These are phyloP conservation scores for Ceratopteris richardii DNA, from an alignment of 75 land plant genomes.

Conservation along the genomic window DNA sequence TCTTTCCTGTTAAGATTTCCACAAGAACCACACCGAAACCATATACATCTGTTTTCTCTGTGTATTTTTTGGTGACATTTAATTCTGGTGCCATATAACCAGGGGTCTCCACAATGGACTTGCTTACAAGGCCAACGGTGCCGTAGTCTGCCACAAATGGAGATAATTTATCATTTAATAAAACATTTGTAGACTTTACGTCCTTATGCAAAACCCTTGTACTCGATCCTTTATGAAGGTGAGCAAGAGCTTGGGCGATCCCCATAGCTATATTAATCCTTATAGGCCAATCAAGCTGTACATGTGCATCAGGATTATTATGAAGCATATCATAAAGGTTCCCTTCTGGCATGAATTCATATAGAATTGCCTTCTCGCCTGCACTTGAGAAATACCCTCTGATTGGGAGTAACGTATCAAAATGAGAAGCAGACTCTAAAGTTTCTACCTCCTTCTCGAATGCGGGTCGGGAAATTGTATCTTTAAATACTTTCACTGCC, in stretches of 20 bases:
- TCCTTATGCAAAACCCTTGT: slow-evolving; percentile 8
- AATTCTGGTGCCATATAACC: neutral
- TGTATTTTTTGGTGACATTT: neutral
- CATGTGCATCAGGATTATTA: neutral
- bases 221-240: neutral
- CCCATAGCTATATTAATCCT: slow-evolving; percentile 5
- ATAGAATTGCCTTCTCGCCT: slow-evolving; percentile 2
- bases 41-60: neutral
- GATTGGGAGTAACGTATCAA: neutral
- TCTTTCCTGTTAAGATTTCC: neutral
- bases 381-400: slow-evolving; percentile 3
- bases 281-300: slow-evolving; percentile 2
- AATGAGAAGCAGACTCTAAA: neutral
- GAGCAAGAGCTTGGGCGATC: slow-evolving; percentile 4
- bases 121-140: neutral
- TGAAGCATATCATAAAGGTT: slow-evolving; percentile 4
- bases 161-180: neutral
- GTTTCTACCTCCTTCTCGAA: slow-evolving; percentile 7
- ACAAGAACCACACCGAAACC: neutral
- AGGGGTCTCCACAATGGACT: neutral
- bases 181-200: slow-evolving; percentile 6
- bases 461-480: neutral
- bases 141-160: slow-evolving; percentile 10
- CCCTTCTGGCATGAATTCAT: slow-evolving; percentile 5
- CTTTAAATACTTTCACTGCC: slow-evolving; percentile 4